Evolutionary conservation across 139 green algal genomes (phyloP), one percentile per base, ranked within the genome.

Genomic region (Pleodorina starrii): DNA sequence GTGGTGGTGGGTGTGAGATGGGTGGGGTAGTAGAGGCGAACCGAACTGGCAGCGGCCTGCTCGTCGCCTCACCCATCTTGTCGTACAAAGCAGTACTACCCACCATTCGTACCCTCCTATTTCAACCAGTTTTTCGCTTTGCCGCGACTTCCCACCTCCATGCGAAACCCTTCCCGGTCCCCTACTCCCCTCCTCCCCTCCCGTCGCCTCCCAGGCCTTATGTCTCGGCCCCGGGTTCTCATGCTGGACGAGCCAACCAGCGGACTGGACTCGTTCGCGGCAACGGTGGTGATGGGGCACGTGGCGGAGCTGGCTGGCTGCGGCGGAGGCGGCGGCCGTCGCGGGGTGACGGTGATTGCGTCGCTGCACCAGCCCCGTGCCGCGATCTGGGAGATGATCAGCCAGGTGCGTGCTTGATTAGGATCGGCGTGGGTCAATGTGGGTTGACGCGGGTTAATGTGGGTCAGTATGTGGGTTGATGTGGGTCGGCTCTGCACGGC

Each of bases 341-440:
- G 35, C 5, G 43, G 35, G 7, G 60, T 88, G 43, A 92, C 91
- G 48, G 82, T 96, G 25, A 51, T 95, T 3, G 89, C 89, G 7
- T 90, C 92, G 59, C 93, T 96, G 51, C 93, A 97, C 90, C 93
- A 95, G 89, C 93, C 94, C 11, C 84, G 94, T 16, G 87, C 87
- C 19, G 89, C 90, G 9, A 95, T 96, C 40, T 96, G 92, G 93
- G 90, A 91, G 72, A 86, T 93, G 82, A 92, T 95, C 72, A 92
- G 51, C 25, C 78, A 85, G 78, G 78, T 85, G 46, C 12, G 63
- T 21, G 54, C n/a, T n/a, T n/a, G n/a, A n/a, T n/a, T n/a, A n/a
- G n/a, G n/a, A n/a, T n/a, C n/a, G 21, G 21, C 54, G 54, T 66
- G 54, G 54, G 54, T 12, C 54, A 12, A 25, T 12, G 54, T n/a